Conservation (phyloP, 148 eudicot genomes). For the Fallopia convolvulus region DNA sequence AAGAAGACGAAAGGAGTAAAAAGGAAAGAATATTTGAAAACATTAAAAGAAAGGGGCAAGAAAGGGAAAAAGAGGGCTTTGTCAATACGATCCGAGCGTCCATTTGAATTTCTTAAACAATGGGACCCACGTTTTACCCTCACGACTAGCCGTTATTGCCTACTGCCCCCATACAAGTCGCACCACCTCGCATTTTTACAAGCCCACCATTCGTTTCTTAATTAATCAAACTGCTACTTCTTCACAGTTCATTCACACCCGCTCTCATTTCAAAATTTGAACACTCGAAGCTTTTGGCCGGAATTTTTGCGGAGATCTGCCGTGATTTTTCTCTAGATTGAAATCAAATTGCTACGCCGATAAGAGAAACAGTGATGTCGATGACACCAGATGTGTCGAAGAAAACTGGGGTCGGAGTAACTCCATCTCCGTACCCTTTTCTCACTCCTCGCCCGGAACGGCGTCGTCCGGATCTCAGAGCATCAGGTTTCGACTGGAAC, state of each 20-base stretch:
- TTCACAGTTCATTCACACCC: neutral
- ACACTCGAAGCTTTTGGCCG: neutral
- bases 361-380: constrained; percentile 31
- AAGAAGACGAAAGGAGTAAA: neutral
- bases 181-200: neutral
- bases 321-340: neutral
- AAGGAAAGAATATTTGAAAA: neutral
- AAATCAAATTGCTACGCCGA: neutral
- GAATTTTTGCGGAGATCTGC: neutral
- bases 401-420: constrained; percentile 52
- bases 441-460: constrained; percentile 76
- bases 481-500: constrained; percentile 29
- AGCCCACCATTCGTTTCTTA: neutral
- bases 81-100: neutral
- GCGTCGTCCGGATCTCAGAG: constrained; percentile 37
- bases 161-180: neutral
- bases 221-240: neutral
- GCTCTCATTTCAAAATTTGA: constrained; percentile 3
- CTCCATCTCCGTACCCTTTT: constrained; percentile 70
- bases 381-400: constrained; percentile 59
- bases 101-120: neutral
- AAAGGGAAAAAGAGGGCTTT: neutral
- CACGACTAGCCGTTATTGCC: constrained; percentile 12
- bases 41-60: neutral
- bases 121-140: constrained; percentile 10